phyloP scores from a whole-genome alignment of 208 protist genomes.

The Leishmania martiniquensis region DNA sequence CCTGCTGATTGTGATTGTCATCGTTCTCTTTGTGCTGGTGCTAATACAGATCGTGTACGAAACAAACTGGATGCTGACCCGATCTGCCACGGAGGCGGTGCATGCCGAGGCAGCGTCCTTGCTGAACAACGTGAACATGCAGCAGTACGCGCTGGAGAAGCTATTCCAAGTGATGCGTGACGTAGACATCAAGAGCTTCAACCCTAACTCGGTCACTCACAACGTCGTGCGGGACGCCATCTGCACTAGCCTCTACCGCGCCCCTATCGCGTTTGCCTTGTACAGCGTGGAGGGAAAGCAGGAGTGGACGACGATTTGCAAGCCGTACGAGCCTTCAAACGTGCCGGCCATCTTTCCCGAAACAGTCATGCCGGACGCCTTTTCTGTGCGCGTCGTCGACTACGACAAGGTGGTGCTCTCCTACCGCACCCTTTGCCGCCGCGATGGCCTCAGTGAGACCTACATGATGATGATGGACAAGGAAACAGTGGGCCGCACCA shows the following conservation, averaged over 20 bases:
- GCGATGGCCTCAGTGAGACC: not conserved
- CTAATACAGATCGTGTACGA: conserved; percentile 59
- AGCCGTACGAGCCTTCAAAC: not conserved
- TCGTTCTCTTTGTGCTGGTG: conserved; percentile 54
- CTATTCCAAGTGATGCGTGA: conserved; percentile 19
- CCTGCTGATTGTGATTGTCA: conserved; percentile 54
- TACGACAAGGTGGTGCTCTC: conserved; percentile 17
- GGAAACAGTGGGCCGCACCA: conserved; percentile 37
- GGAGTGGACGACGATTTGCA: conserved; percentile 20
- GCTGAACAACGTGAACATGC: conserved; percentile 27
- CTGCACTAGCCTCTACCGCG: conserved; percentile 36
- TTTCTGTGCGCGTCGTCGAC: conserved; percentile 14
- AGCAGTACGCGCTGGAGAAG: conserved; percentile 23
- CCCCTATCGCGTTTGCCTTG: conserved; percentile 35
- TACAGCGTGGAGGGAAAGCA: conserved; percentile 23
- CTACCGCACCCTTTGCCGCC: conserved; percentile 11
- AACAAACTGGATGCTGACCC: conserved; percentile 48
- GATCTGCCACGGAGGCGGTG: conserved; percentile 37
- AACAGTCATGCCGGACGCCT: not conserved
- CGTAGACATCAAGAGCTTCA: not conserved
- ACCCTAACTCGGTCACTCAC: not conserved
- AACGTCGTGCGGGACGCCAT: conserved; percentile 11
- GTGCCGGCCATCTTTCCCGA: not conserved
- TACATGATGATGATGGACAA: conserved; percentile 42
- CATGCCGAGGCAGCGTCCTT: conserved; percentile 31